Evolutionary conservation across 768 basidiomycete genomes (phyloP).

Genomic region (Panaeolus cyanescens): DNA sequence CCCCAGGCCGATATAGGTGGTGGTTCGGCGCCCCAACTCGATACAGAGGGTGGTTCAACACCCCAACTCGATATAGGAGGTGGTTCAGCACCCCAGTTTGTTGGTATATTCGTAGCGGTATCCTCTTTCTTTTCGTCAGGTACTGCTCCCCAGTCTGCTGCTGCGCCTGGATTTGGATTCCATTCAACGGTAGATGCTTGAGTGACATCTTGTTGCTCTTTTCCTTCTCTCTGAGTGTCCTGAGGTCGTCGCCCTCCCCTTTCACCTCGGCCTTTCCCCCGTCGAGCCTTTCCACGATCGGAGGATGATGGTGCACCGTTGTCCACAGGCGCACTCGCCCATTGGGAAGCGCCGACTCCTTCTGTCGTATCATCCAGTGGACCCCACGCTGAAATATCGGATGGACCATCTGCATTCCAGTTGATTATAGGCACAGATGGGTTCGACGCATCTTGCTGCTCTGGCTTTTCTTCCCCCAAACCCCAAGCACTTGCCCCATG

Average conservation of each 20-base stretch:
- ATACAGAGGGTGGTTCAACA: neutral
- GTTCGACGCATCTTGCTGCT: neutral
- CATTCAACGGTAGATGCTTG: neutral
- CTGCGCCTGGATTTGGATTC: neutral
- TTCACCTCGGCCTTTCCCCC: constrained; percentile 8
- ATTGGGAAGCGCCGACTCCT: neutral
- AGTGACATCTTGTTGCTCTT: constrained; percentile 14
- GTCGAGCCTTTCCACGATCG: constrained; percentile 3
- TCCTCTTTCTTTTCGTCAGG: neutral
- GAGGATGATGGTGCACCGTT: neutral
- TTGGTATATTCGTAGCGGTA: neutral
- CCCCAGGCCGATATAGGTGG: neutral
- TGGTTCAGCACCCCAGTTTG: too few species aligned
- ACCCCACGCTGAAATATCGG: neutral
- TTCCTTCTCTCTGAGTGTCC: constrained; percentile 19
- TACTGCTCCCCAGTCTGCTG: neutral
- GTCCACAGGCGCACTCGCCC: neutral
- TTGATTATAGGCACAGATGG: neutral
- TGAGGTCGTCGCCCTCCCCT: constrained; percentile 8
- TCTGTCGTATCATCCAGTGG: neutral
- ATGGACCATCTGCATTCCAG: neutral
- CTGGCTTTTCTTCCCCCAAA: neutral
- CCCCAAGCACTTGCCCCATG: neutral
- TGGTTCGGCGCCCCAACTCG: neutral
- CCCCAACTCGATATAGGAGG: too few species aligned